Evolutionary conservation across 257 asterid genomes (phyloP), one percentile per base, ranked within the genome.

Genomic region (Nicotiana tabacum): DNA sequence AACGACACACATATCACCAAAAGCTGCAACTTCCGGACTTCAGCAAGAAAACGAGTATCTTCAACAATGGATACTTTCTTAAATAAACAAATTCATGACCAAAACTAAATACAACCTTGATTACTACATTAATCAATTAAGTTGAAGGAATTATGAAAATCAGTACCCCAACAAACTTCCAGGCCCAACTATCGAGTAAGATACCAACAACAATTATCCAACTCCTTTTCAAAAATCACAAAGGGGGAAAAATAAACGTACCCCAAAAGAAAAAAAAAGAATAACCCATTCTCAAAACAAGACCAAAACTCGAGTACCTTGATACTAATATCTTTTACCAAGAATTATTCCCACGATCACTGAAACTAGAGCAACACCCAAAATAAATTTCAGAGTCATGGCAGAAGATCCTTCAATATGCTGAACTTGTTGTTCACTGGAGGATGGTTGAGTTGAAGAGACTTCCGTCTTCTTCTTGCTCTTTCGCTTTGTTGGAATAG

Each of bases 341-440:
- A 94, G 91, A 87, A 93, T 81, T 62, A 95, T 55, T 82, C 98
- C 98, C 43, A 89, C 16, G 43, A 95, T 83, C 13, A 93, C 85
- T 10, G 98, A 95, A 85, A 93, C 90, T 68, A 95, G 77, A 29
- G 98, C 98, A 89, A 95, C 98, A 24, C 96, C 98, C 81, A 93
- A 53, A 60, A 92, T 72, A 88, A 92, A 78, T 86, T 89, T 90
- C 61, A 83, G 24, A 81, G 92, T 85, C 83, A 88, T 77, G 56
- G 83, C 70, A 39, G 80, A 46, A 62, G 92, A 87, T 66, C 97
- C 87, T 58, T 83, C 91, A 18, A 77, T 87, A 61, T 90, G 65
- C 60, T 83, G 90, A 82, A 68, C 74, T 70, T 86, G 89, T 68
- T 91, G 43, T 1, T 78, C 96, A 15, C 90, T 65, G 33, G 92